Percentiles rank a stretch among this genome's conserved stretches.
Conservation (phyloP, 768 basidiomycete genomes). For the Panaeolus papilionaceus region DNA sequence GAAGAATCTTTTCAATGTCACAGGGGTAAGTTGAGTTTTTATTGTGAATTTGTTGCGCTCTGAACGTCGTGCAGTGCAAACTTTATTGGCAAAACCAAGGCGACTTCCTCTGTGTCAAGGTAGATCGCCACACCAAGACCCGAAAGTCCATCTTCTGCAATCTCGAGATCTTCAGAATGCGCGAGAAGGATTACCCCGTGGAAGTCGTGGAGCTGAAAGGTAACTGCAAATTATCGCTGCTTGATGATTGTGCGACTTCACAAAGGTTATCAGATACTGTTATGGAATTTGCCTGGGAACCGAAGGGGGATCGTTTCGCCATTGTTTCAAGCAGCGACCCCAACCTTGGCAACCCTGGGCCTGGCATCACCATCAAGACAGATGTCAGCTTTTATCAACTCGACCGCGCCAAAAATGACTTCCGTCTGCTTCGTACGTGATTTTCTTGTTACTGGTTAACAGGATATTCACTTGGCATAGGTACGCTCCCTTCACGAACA, state of each 20-base stretch:
- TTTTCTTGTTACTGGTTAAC: slow-evolving; percentile 19
- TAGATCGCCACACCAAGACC: slow-evolving; percentile 98
- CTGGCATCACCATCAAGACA: slow-evolving; percentile 95
- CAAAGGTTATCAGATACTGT: slow-evolving; percentile 72
- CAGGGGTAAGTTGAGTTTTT: slow-evolving; percentile 69
- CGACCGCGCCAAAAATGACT: slow-evolving; percentile 92
- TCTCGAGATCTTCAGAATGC: slow-evolving; percentile 95
- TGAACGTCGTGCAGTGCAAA: slow-evolving; percentile 72
- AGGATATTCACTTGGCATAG: slow-evolving; percentile 42
- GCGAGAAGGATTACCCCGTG: slow-evolving; percentile 97
- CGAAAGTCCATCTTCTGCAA: slow-evolving; percentile 99
- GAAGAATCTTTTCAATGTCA: slow-evolving; percentile 98
- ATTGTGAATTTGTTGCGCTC: slow-evolving; percentile 12
- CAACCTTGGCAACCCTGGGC: slow-evolving; percentile 87
- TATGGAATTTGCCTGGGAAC: slow-evolving; percentile 98
- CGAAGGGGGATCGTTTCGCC: slow-evolving; percentile 95
- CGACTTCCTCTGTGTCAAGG: slow-evolving; percentile 98
- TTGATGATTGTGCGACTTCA: slow-evolving; percentile 22
- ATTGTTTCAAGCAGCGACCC: slow-evolving; percentile 95
- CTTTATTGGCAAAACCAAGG: slow-evolving; percentile 98
- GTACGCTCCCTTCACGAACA: slow-evolving; percentile 78
- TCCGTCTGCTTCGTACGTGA: slow-evolving; percentile 81
- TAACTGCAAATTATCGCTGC: slow-evolving; percentile 32
- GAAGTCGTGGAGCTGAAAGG: slow-evolving; percentile 98
- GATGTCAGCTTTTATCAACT: slow-evolving; percentile 96